Base-by-base conservation (phyloP, 1,284 basidiomycete species). In the Ganoderma resinaceum region DNA sequence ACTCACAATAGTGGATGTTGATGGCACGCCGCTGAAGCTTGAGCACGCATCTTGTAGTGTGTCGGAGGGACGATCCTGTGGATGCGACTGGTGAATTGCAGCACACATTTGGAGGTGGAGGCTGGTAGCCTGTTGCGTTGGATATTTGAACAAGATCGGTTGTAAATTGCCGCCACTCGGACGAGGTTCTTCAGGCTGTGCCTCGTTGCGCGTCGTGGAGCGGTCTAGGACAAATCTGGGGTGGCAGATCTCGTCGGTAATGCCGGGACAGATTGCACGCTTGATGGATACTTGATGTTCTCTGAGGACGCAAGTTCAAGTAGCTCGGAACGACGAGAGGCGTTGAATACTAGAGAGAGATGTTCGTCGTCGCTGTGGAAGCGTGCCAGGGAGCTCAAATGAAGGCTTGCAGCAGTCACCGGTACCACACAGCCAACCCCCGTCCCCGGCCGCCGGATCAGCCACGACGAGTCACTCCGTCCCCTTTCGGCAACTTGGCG, bases 31-130 rank as follows among this genome's bases (percentile, higher is more conserved):
- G 33, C 7, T 43, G 55, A 52, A 58, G 61, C 40, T 69, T 69
- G 61, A 59, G 46, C 58, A 64, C 18, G 63, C 29, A 40, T n/a
- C 29, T 57, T 52, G 29, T 12, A 60, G 31, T 61, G 40, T 52
- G 35, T 63, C 65, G 9, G 40, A 38, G 46, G 42, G 31, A 57
- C 49, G 23, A 42, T 59, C 38, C n/a, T 53, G 29, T 26, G 57
- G 26, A 42, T 55, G 60, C 29, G 14, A 18, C 14, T 55, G 62
- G 46, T 60, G 60, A 33, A n/a, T 68, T 72, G 64, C 64, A 57
- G 66, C 70, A 72, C 70, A 65, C 70, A 72, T 72, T 72, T 26
- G 63, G 49, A 43, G 62, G 33, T 55, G 62, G 62, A 46, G 62
- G 65, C 38, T 53, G 38, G 18, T 18, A 33, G 62, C 33, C 35